Conservation (phyloP, 805 yeast genomes). For the Torulaspora maleeae region DNA sequence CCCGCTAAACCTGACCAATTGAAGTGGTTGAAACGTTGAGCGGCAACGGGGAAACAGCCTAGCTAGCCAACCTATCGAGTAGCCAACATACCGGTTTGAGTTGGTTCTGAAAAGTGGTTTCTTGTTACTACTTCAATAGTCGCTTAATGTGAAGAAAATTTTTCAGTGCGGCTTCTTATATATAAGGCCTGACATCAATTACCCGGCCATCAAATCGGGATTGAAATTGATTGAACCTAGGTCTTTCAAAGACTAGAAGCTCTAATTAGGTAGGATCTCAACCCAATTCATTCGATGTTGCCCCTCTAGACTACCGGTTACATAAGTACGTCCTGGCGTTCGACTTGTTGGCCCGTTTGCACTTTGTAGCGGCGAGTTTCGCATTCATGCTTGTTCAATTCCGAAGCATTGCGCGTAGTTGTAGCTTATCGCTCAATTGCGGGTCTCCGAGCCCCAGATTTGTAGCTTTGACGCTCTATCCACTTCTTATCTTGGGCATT, state of each 20-base stretch:
- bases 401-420: too few relatives aligned
- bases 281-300: too few relatives aligned
- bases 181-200: neutral
- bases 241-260: neutral
- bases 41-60: neutral
- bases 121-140: neutral
- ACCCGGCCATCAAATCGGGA: neutral
- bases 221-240: neutral
- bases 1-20: neutral
- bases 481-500: too few relatives aligned
- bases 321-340: too few relatives aligned
- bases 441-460: too few relatives aligned
- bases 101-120: neutral
- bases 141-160: neutral
- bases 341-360: too few relatives aligned
- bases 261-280: too few relatives aligned
- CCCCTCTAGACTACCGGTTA: too few relatives aligned
- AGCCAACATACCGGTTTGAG: constrained; percentile 1
- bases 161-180: constrained; percentile 1
- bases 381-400: too few relatives aligned
- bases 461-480: too few relatives aligned
- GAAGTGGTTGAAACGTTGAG: neutral
- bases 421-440: too few relatives aligned
- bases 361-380: too few relatives aligned
- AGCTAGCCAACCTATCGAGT: neutral